These are phyloP conservation scores for Arthrocladium fulminans DNA, from an alignment of 2,329 filamentous ascomycete species.

Conservation along the genomic window DNA sequence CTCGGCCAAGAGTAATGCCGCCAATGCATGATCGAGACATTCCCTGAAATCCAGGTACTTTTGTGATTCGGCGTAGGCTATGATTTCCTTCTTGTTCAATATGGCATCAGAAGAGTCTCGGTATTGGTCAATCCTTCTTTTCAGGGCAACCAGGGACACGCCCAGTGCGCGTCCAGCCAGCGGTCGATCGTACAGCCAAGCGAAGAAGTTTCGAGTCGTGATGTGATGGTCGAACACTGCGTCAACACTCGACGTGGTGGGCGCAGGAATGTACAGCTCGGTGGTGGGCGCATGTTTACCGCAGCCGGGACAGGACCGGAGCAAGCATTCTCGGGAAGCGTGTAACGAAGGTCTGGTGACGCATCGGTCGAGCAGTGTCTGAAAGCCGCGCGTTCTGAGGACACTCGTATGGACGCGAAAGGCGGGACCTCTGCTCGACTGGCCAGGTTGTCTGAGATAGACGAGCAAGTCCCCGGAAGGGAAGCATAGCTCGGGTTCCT, in stretches of 20 bases:
- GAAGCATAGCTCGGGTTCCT: slow-evolving; percentile 24
- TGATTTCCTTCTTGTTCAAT: slow-evolving; percentile 49
- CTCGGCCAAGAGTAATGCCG: slow-evolving; percentile 60
- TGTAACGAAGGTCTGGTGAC: slow-evolving; percentile 17
- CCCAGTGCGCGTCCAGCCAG: slow-evolving; percentile 45
- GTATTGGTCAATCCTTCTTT: slow-evolving; percentile 57
- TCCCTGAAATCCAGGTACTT: slow-evolving; percentile 61
- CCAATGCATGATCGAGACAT: slow-evolving; percentile 59
- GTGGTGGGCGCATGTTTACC: slow-evolving; percentile 13
- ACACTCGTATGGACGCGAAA: slow-evolving; percentile 20
- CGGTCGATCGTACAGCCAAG: slow-evolving; percentile 22
- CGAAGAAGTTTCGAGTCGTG: slow-evolving; percentile 24
- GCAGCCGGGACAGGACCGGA: slow-evolving; percentile 19
- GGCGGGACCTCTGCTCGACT: slow-evolving; percentile 23
- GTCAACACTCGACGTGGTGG: slow-evolving; percentile 15
- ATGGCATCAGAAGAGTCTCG: slow-evolving; percentile 31
- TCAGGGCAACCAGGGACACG: slow-evolving; percentile 52
- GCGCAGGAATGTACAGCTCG: slow-evolving; percentile 23
- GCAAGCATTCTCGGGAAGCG: slow-evolving; percentile 13
- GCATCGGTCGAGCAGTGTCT: slow-evolving; percentile 17
- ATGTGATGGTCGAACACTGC: slow-evolving; percentile 21
- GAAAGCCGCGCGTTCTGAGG: slow-evolving; percentile 18
- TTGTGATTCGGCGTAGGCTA: slow-evolving; percentile 58
- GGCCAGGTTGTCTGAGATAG: slow-evolving; percentile 22
- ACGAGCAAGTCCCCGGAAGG: slow-evolving; percentile 22